Evolutionary conservation across 2,329 filamentous ascomycete species (phyloP).

Genomic region (Cytospora chrysosperma): DNA sequence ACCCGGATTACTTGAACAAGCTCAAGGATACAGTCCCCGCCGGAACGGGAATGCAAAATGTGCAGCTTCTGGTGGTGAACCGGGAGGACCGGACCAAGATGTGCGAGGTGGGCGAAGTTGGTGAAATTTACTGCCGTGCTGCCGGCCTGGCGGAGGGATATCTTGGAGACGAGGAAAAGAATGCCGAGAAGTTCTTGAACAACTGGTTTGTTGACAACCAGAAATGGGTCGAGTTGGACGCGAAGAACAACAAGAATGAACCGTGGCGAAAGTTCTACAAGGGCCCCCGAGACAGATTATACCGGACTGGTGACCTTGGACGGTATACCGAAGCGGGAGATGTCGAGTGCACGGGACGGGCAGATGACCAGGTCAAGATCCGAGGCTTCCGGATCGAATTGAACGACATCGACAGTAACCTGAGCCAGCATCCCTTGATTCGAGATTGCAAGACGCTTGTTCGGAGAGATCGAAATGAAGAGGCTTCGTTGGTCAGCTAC

Average conservation of each 20-base stretch:
- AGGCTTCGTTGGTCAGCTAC: constrained; percentile 84
- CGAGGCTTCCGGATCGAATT: constrained; percentile 95
- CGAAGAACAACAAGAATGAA: constrained; percentile 55
- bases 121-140: constrained; percentile 81
- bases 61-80: constrained; percentile 83
- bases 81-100: constrained; percentile 64
- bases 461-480: constrained; percentile 79
- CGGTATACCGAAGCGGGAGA: constrained; percentile 67
- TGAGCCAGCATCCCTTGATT: constrained; percentile 72
- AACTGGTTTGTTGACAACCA: constrained; percentile 84
- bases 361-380: constrained; percentile 91
- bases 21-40: constrained; percentile 73
- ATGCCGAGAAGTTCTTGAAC: constrained; percentile 67
- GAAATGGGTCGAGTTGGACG: constrained; percentile 66
- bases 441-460: constrained; percentile 85
- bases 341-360: constrained; percentile 73
- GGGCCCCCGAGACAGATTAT: constrained; percentile 81
- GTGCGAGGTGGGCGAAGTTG: constrained; percentile 77
- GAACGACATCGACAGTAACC: constrained; percentile 83
- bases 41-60: constrained; percentile 82
- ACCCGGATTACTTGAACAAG: constrained; percentile 51
- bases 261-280: constrained; percentile 78
- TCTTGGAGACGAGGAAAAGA: constrained; percentile 53
- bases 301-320: constrained; percentile 85
- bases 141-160: constrained; percentile 73